These are phyloP conservation scores for Microbotryum saponariae DNA, from an alignment of 1,284 basidiomycete species.

Conservation along the genomic window DNA sequence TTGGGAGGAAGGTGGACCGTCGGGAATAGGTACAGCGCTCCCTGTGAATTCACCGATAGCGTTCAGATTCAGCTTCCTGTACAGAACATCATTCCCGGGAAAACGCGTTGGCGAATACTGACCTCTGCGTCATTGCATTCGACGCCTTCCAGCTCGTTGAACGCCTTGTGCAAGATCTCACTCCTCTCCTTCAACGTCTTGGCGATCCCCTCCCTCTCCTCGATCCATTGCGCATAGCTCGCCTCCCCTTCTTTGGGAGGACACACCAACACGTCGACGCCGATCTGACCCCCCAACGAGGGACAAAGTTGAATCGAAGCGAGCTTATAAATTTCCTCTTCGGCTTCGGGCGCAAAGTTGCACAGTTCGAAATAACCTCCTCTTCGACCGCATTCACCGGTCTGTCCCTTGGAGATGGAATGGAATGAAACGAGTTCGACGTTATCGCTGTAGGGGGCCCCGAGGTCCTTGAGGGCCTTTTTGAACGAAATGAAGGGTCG, in stretches of 20 bases:
- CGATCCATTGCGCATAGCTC: slow-evolving; percentile 67
- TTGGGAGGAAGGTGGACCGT: slow-evolving; percentile 59
- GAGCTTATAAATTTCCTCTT: slow-evolving; percentile 88
- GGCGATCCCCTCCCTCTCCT: slow-evolving; percentile 73
- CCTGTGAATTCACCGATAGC: slow-evolving; percentile 46
- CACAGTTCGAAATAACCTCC: slow-evolving; percentile 88
- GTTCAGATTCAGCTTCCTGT: not conserved
- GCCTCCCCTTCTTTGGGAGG: slow-evolving; percentile 68
- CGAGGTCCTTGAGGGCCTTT: slow-evolving; percentile 59
- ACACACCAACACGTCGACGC: slow-evolving; percentile 80
- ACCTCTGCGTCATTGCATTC: slow-evolving; percentile 68
- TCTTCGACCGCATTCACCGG: slow-evolving; percentile 84
- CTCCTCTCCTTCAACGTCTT: slow-evolving; percentile 64
- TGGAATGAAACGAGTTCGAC: slow-evolving; percentile 86
- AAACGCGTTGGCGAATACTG: not conserved
- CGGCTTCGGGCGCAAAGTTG: slow-evolving; percentile 66
- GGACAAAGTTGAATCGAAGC: slow-evolving; percentile 82
- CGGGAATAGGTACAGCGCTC: slow-evolving; percentile 83
- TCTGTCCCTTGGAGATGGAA: slow-evolving; percentile 88
- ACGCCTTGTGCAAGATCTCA: slow-evolving; percentile 60
- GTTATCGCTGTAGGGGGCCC: slow-evolving; percentile 47
- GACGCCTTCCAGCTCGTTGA: slow-evolving; percentile 70
- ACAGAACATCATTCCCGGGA: not conserved
- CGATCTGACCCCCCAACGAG: slow-evolving; percentile 78
- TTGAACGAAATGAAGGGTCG: slow-evolving; percentile 88